Evolutionary conservation across 768 basidiomycete species (phyloP).

Genomic region (Hericium alpestre): DNA sequence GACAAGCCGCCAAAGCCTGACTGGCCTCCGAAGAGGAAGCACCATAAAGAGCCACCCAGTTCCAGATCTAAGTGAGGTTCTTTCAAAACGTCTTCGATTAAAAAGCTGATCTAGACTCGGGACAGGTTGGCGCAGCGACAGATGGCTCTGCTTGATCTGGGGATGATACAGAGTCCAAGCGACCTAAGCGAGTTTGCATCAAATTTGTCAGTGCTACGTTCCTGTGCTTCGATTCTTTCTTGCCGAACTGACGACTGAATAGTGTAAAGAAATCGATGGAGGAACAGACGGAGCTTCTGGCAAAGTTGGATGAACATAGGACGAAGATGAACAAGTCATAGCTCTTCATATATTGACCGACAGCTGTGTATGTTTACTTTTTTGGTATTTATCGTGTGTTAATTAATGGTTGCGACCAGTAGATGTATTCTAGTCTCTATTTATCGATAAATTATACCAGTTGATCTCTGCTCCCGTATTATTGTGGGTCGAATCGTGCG

Average conservation of each 20-base stretch:
- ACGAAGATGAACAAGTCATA: background rate
- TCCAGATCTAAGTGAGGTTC: slow-evolving; percentile 42
- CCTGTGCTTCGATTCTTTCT: background rate
- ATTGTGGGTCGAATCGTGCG: no score
- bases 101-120: background rate
- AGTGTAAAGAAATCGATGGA: slow-evolving; percentile 16
- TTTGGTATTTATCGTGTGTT: no score
- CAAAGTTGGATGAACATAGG: slow-evolving; percentile 14
- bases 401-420: no score
- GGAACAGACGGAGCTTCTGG: slow-evolving; percentile 17
- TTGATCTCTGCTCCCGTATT: no score
- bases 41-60: slow-evolving; percentile 38
- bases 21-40: slow-evolving; percentile 59
- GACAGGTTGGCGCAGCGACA: slow-evolving; percentile 44
- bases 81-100: background rate
- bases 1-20: slow-evolving; percentile 27
- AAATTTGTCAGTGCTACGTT: slow-evolving; percentile 42
- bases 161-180: slow-evolving; percentile 40
- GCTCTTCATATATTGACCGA: background rate
- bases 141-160: slow-evolving; percentile 51
- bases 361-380: no score
- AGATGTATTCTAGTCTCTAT: no score
- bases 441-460: no score
- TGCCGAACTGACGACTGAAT: background rate
- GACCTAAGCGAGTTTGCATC: slow-evolving; percentile 51